Evolutionary conservation across 1,284 basidiomycete genomes (phyloP).

Genomic region (Crepidotus sp.): DNA sequence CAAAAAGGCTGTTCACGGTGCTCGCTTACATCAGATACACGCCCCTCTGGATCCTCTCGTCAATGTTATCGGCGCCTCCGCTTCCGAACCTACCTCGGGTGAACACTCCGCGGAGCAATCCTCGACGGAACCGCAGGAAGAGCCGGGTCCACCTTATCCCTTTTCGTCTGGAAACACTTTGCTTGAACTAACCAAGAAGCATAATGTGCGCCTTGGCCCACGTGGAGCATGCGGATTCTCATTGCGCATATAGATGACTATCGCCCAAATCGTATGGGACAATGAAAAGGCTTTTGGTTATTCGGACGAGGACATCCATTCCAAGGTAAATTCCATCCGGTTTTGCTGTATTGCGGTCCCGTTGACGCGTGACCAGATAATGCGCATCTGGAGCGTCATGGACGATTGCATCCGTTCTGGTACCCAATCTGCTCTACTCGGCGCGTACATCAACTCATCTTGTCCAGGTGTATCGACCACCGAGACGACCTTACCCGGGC

Average conservation of each 20-base stretch:
- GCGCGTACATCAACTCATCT: background rate
- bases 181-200: conserved; percentile 67
- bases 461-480: conserved; percentile 63
- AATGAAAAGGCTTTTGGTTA: conserved; percentile 82
- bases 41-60: conserved; percentile 32
- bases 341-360: conserved; percentile 11
- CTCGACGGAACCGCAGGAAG: conserved; percentile 32
- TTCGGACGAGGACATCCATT: conserved; percentile 66
- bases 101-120: conserved; percentile 5
- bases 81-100: background rate
- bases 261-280: conserved; percentile 91
- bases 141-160: conserved; percentile 53
- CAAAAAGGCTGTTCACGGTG: conserved; percentile 68
- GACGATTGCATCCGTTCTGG: conserved; percentile 75
- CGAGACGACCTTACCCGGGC: conserved; percentile 77
- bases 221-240: background rate
- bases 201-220: conserved; percentile 56
- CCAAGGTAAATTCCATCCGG: conserved; percentile 47
- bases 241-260: conserved; percentile 58
- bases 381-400: conserved; percentile 88
- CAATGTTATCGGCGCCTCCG: conserved; percentile 7
- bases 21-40: conserved; percentile 67
- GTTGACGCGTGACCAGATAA: conserved; percentile 35
- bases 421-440: background rate
- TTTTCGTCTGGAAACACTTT: conserved; percentile 78